A percentile compares a stretch with the other conserved stretches of the same genome.
phyloP scores from a whole-genome alignment of 2,329 filamentous ascomycete species.

The Trichoderma oligosporum region DNA sequence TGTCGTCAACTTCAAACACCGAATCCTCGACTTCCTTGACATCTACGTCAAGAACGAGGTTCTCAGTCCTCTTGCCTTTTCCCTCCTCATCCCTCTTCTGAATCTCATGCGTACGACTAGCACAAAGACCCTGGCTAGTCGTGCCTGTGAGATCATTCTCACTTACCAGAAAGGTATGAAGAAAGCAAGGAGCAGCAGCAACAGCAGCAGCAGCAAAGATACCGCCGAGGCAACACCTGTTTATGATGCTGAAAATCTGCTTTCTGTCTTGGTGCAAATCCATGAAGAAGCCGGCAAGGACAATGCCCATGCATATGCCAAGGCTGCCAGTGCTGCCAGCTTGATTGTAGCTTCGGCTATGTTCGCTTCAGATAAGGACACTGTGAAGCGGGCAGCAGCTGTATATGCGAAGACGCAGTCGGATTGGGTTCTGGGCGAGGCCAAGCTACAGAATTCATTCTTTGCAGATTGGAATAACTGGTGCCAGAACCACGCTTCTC shows the following conservation, averaged over 20 bases:
- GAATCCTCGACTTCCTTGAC: constrained; percentile 80
- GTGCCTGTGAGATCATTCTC: constrained; percentile 67
- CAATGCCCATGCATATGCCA: constrained; percentile 66
- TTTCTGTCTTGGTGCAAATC: constrained; percentile 60
- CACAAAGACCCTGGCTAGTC: constrained; percentile 70
- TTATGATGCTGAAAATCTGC: constrained; percentile 40
- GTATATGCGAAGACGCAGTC: constrained; percentile 62
- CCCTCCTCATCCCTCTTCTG: constrained; percentile 72
- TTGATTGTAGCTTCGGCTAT: constrained; percentile 63
- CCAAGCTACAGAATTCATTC: constrained; percentile 60
- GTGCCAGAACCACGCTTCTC: constrained; percentile 52
- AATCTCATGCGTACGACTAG: constrained; percentile 70
- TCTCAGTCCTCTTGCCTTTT: constrained; percentile 61
- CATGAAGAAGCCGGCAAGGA: constrained; percentile 64
- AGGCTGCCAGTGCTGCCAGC: constrained; percentile 69
- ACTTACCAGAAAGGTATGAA: constrained; percentile 65
- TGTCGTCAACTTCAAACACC: constrained; percentile 91
- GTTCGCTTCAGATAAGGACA: constrained; percentile 50
- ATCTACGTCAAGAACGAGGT: constrained; percentile 81
- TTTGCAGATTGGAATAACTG: constrained; percentile 73
- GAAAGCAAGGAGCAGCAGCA: constrained; percentile 47
- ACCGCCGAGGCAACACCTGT: not conserved
- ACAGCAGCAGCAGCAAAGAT: constrained; percentile 25
- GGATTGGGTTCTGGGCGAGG: constrained; percentile 55
- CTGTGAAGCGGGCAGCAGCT: constrained; percentile 53